phyloP scores from a whole-genome alignment of 2,329 filamentous ascomycete genomes.

The Exophiala sideris region DNA sequence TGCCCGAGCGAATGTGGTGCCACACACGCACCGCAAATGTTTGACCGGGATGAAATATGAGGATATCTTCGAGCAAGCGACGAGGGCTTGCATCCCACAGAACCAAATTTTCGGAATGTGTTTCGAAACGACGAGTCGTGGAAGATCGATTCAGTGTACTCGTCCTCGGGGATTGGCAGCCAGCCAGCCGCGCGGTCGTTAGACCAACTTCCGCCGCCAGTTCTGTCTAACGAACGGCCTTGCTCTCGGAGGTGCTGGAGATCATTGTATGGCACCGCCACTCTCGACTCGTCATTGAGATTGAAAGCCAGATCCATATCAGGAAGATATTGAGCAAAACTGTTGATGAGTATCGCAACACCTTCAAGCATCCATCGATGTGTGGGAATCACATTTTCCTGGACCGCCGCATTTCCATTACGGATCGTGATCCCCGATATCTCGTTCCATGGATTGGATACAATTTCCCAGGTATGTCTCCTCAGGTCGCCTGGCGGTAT shows the following conservation, averaged over 20 bases:
- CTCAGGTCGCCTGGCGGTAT: slow-evolving; percentile 51
- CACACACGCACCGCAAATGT: slow-evolving; percentile 63
- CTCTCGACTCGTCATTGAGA: slow-evolving; percentile 58
- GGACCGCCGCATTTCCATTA: slow-evolving; percentile 49
- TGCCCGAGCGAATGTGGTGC: slow-evolving; percentile 63
- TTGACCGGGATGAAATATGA: slow-evolving; percentile 61
- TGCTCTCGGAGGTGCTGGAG: slow-evolving; percentile 37
- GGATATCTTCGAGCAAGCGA: slow-evolving; percentile 56
- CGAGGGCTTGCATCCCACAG: slow-evolving; percentile 58
- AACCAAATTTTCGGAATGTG: slow-evolving; percentile 42
- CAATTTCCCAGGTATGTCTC: slow-evolving; percentile 50
- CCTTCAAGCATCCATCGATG: slow-evolving; percentile 60
- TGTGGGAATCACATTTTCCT: slow-evolving; percentile 51
- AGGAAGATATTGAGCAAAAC: slow-evolving; percentile 54
- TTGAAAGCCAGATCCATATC: slow-evolving; percentile 65
- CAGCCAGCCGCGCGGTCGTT: slow-evolving; percentile 37
- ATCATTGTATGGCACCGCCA: slow-evolving; percentile 52
- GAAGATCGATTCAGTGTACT: slow-evolving; percentile 37
- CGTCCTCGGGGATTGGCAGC: slow-evolving; percentile 36
- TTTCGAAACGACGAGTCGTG: slow-evolving; percentile 40
- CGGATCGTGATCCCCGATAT: slow-evolving; percentile 56
- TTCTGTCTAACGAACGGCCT: slow-evolving; percentile 24
- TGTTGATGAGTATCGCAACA: slow-evolving; percentile 51
- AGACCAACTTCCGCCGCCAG: slow-evolving; percentile 34
- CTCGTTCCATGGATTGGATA: slow-evolving; percentile 54